Percentiles rank a stretch among this genome's conserved stretches.
phyloP scores from a whole-genome alignment of 1,284 basidiomycete genomes.

The Leccinum huronense region DNA sequence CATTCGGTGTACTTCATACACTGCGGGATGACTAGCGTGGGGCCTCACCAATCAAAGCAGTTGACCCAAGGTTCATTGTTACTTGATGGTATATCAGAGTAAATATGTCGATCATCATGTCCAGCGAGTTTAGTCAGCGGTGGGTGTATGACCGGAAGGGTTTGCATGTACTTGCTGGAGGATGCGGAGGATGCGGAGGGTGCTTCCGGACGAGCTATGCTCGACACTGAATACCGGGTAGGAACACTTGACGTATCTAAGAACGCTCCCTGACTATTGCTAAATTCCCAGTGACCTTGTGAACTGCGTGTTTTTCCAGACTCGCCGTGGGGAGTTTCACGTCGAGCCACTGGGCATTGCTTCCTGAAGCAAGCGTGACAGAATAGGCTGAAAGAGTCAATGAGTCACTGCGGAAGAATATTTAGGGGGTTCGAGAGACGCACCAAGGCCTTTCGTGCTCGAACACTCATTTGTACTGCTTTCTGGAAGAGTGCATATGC shows the following conservation, averaged over 20 bases:
- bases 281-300: conserved; percentile 14
- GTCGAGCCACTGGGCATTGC: conserved; percentile 4
- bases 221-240: background rate
- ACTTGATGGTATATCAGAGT: conserved; percentile 36
- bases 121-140: conserved; percentile 4
- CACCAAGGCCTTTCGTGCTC: conserved; percentile 32
- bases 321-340: background rate
- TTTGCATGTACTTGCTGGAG: conserved; percentile 3
- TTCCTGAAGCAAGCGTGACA: conserved; percentile 9
- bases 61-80: background rate
- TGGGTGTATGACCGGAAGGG: background rate
- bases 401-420: background rate
- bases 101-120: conserved; percentile 23
- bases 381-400: conserved; percentile 8
- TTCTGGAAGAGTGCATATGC: conserved; percentile 43
- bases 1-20: conserved; percentile 30
- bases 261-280: conserved; percentile 32
- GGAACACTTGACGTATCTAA: conserved; percentile 2
- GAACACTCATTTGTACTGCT: conserved; percentile 42
- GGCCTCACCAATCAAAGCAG: background rate
- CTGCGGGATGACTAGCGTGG: background rate
- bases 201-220: background rate
- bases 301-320: background rate
- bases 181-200: background rate
- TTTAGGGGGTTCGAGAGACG: background rate